phyloP scores from a whole-genome alignment of 1,284 basidiomycete species.

The Cerrena zonata region DNA sequence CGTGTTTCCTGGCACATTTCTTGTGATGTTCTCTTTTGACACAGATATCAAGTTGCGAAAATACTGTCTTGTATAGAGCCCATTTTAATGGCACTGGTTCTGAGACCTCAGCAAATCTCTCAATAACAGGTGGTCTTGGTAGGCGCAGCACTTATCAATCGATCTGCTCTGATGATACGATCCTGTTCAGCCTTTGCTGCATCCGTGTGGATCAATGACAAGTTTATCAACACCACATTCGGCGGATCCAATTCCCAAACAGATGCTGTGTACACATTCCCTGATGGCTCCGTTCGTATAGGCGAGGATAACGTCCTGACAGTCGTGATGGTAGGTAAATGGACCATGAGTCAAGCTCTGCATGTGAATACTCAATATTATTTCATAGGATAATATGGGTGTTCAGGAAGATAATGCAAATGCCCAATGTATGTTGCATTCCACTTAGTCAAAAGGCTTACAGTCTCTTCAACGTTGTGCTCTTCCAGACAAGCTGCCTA shows the following conservation, averaged over 20 bases:
- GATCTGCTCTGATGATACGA: neutral
- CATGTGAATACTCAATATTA: neutral
- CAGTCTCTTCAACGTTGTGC: too few species aligned
- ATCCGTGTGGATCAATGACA: conserved; percentile 73
- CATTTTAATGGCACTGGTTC: conserved; percentile 60
- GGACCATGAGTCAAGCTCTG: neutral
- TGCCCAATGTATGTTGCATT: too few species aligned
- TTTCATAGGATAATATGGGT: conserved; percentile 71
- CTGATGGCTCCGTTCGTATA: conserved; percentile 40
- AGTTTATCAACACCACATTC: conserved; percentile 65
- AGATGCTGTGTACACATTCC: conserved; percentile 59
- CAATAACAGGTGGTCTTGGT: conserved; percentile 77
- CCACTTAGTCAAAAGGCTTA: too few species aligned
- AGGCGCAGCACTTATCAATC: conserved; percentile 12
- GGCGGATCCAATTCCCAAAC: conserved; percentile 58
- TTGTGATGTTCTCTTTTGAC: too few species aligned
- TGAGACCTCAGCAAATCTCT: conserved; percentile 60
- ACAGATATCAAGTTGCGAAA: conserved; percentile 75
- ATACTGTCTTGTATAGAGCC: conserved; percentile 73
- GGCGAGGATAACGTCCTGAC: conserved; percentile 69
- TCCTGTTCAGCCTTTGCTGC: conserved; percentile 67
- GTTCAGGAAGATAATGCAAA: conserved; percentile 54
- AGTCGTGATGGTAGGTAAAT: conserved; percentile 50
- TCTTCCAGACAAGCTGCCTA: conserved; percentile 54
- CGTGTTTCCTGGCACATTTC: conserved; percentile 38